phyloP scores from a whole-genome alignment of 2,329 filamentous ascomycete genomes.

The Colletotrichum siamense region DNA sequence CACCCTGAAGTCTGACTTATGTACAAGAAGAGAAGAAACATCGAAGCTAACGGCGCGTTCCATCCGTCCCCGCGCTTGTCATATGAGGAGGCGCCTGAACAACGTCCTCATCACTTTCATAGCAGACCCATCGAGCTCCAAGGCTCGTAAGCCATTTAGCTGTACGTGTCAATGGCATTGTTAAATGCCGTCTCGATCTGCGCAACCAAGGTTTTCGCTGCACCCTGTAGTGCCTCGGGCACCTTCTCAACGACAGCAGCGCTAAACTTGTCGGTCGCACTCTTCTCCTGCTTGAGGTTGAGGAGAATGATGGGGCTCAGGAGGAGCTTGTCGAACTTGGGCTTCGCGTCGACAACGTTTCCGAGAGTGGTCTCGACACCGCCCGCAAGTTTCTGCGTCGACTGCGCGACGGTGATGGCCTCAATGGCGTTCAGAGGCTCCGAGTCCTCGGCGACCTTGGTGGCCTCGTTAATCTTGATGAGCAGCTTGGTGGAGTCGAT shows the following conservation, averaged over 20 bases:
- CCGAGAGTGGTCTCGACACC: slow-evolving; percentile 44
- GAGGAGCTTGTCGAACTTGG: slow-evolving; percentile 48
- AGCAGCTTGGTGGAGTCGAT: slow-evolving; percentile 43
- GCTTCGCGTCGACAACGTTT: slow-evolving; percentile 43
- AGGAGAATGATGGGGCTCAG: slow-evolving; percentile 48
- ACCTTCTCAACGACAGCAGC: slow-evolving; percentile 44
- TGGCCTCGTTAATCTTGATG: slow-evolving; percentile 42
- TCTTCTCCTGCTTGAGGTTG: slow-evolving; percentile 44
- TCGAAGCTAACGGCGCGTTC: neutral
- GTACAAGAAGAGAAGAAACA: neutral
- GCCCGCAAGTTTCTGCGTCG: slow-evolving; percentile 38
- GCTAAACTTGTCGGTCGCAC: slow-evolving; percentile 43
- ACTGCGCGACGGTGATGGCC: slow-evolving; percentile 41
- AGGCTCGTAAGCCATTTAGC: neutral
- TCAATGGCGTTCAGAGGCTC: slow-evolving; percentile 41
- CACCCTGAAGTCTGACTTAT: neutral
- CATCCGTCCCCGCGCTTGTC: neutral
- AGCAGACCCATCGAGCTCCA: neutral
- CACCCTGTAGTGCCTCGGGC: slow-evolving; percentile 33
- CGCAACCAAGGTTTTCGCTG: slow-evolving; percentile 39
- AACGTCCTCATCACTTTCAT: neutral
- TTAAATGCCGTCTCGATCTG: slow-evolving; percentile 45
- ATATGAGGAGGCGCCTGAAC: neutral
- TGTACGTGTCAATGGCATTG: slow-evolving; percentile 38
- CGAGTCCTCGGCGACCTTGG: slow-evolving; percentile 39